Evolutionary conservation across 169 alveolate genomes (phyloP).

Genomic region (Ichthyophthirius multifiliis): DNA sequence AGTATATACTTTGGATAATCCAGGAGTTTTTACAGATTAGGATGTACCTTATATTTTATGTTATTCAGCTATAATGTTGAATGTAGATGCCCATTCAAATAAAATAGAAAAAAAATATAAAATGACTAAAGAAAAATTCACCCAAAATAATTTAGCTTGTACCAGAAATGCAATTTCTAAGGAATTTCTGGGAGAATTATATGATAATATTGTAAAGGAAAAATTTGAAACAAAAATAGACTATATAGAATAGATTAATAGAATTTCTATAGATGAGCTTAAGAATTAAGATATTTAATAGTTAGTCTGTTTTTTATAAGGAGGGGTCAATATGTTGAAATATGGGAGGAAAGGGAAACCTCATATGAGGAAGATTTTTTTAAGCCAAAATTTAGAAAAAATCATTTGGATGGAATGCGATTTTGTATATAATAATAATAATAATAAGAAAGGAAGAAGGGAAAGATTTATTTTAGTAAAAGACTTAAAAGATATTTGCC

Average conservation of each 20-base stretch:
- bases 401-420: neutral
- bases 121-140: constrained; percentile 25
- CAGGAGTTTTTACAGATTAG: constrained; percentile 11
- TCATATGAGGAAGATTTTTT: constrained; percentile 46
- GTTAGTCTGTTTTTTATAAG: neutral
- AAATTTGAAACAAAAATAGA: constrained; percentile 48
- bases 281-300: neutral
- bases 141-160: neutral
- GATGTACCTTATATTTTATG: constrained; percentile 23
- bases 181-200: constrained; percentile 24
- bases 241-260: constrained; percentile 50
- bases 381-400: constrained; percentile 32
- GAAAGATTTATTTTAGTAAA: constrained; percentile 23
- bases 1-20: constrained; percentile 20
- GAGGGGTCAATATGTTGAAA: constrained; percentile 43
- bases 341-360: constrained; percentile 59
- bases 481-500: constrained; percentile 42
- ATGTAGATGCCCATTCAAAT: constrained; percentile 19
- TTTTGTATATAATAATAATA: constrained; percentile 16
- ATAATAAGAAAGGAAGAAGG: neutral
- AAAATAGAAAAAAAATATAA: constrained; percentile 19
- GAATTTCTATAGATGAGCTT: constrained; percentile 9
- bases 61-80: constrained; percentile 28
- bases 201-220: constrained; percentile 41
- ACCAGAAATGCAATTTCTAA: constrained; percentile 3